Evolutionary conservation across 176 grass and related monocot species (phyloP).

Genomic region (Canna indica): DNA sequence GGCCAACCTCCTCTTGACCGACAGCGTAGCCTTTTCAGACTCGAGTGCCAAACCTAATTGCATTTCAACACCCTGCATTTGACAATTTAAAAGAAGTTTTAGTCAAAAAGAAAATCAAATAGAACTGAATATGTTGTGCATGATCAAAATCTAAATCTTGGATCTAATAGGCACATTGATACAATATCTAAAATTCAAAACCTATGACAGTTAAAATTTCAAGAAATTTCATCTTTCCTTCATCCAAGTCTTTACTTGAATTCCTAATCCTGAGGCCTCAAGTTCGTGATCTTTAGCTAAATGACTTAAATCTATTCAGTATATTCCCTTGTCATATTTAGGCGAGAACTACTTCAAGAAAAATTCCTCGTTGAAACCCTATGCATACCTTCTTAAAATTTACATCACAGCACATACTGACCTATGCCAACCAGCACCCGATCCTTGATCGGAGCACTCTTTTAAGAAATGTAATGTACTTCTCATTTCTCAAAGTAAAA

Average conservation of each 20-base stretch:
- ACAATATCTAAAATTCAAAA: not conserved
- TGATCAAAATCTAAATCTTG: not conserved
- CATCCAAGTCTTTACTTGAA: not conserved
- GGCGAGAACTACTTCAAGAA: not conserved
- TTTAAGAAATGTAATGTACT: not conserved
- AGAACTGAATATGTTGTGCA: no score
- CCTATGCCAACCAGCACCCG: not conserved
- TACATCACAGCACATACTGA: not conserved
- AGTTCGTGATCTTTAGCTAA: not conserved
- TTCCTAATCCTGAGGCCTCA: not conserved
- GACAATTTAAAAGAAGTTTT: not conserved
- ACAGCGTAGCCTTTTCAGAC: conserved; percentile 86
- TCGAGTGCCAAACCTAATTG: conserved; percentile 82
- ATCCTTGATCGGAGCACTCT: not conserved
- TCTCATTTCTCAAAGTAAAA: not conserved
- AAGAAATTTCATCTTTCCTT: not conserved
- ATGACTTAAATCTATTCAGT: no score
- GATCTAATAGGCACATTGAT: not conserved
- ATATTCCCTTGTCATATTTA: no score
- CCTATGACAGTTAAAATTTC: not conserved
- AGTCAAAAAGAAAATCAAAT: not conserved
- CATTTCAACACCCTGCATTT: conserved; percentile 69
- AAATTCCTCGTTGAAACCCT: not conserved
- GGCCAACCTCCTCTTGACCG: conserved; percentile 88
- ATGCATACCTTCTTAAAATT: not conserved